phyloP scores from a whole-genome alignment of 768 basidiomycete species.

The Suillus subalutaceus region DNA sequence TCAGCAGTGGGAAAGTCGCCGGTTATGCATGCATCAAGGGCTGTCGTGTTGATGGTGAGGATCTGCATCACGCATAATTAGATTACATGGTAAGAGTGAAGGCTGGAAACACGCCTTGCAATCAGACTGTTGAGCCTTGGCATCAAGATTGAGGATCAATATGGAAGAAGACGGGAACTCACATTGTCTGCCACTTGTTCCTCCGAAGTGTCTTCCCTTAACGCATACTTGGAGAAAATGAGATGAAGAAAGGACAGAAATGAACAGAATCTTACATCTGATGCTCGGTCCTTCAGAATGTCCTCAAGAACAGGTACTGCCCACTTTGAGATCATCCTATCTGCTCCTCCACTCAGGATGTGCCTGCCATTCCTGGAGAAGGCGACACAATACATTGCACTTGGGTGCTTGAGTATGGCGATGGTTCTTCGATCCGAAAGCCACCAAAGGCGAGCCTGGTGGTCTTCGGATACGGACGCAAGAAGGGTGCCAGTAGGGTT shows the following conservation, averaged over 20 bases:
- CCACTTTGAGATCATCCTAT: background rate
- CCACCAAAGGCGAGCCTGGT: background rate
- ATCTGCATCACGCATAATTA: background rate
- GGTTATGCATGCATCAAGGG: background rate
- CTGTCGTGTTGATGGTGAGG: background rate
- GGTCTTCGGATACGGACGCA: background rate
- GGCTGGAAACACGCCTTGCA: background rate
- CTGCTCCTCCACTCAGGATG: background rate
- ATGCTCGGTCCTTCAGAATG: background rate
- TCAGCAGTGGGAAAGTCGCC: background rate
- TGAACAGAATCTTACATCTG: background rate
- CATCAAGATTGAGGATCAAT: background rate
- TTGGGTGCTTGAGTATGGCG: background rate
- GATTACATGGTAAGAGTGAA: background rate
- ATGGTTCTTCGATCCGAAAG: background rate
- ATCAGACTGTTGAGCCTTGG: background rate
- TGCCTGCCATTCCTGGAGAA: background rate
- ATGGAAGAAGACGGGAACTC: background rate
- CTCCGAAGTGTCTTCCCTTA: background rate
- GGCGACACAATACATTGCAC: background rate
- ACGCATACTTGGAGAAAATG: background rate
- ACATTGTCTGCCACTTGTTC: background rate
- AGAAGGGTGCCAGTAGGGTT: background rate
- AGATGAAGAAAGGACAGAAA: background rate
- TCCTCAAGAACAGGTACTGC: background rate